phyloP scores from a whole-genome alignment of 495 filamentous ascomycete genomes.

The Penicillium taxi region DNA sequence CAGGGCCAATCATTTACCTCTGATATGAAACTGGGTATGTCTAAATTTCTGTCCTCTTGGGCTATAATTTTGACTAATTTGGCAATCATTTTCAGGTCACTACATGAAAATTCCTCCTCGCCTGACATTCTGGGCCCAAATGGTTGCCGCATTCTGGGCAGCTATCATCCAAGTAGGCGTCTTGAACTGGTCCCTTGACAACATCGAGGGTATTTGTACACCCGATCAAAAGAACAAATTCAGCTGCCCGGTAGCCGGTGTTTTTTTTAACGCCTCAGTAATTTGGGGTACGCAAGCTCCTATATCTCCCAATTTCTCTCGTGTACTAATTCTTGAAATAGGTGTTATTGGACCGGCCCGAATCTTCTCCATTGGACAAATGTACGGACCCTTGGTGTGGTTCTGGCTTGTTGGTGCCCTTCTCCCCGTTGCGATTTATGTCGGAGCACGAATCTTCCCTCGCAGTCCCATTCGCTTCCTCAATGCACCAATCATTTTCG shows the following conservation, averaged over 20 bases:
- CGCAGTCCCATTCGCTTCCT: conserved; percentile 33
- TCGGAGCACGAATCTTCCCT: conserved; percentile 38
- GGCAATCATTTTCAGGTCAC: conserved; percentile 33
- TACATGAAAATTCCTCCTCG: conserved; percentile 62
- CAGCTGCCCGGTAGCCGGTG: conserved; percentile 53
- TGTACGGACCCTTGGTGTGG: conserved; percentile 39
- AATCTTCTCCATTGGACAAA: conserved; percentile 43
- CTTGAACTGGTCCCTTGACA: conserved; percentile 53
- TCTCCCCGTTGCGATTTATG: conserved; percentile 40
- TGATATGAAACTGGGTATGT: conserved; percentile 43
- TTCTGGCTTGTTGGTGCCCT: conserved; percentile 46
- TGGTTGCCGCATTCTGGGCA: conserved; percentile 47
- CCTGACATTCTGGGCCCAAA: conserved; percentile 51
- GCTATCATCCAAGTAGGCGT: conserved; percentile 52
- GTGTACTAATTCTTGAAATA: too few relatives aligned
- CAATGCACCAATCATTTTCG: conserved; percentile 43
- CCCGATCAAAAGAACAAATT: conserved; percentile 45
- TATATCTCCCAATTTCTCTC: too few relatives aligned
- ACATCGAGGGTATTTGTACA: conserved; percentile 47
- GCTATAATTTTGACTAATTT: neutral
- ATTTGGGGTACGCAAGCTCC: too few relatives aligned
- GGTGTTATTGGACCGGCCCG: conserved; percentile 43
- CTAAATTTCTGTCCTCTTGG: neutral
- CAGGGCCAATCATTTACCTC: conserved; percentile 47
- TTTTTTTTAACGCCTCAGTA: conserved; percentile 51